phyloP scores from a whole-genome alignment of 306 rosid genomes.

The Cicer chorassanicum region DNA sequence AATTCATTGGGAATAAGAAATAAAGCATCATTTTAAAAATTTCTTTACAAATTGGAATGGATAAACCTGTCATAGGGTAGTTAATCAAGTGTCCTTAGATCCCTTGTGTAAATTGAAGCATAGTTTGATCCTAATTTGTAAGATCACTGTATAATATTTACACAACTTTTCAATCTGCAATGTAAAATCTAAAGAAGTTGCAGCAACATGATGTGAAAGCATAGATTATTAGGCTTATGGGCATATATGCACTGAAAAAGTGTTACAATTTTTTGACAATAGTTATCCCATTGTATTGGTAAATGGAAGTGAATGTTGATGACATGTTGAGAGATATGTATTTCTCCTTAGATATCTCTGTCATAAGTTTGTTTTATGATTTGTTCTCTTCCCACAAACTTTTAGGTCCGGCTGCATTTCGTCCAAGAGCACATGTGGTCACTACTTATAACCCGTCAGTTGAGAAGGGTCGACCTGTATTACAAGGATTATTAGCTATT shows the following conservation, averaged over 20 bases:
- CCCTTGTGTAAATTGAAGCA: slow-evolving; percentile 11
- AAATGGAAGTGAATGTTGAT: slow-evolving; percentile 35
- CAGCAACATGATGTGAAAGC: slow-evolving; percentile 20
- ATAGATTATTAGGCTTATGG: slow-evolving; percentile 26
- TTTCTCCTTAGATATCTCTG: slow-evolving; percentile 33
- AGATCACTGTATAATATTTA: slow-evolving; percentile 7
- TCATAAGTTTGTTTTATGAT: slow-evolving; percentile 24
- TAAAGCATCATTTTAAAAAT: background rate
- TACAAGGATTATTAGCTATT: slow-evolving; percentile 95
- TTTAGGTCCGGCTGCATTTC: slow-evolving; percentile 99
- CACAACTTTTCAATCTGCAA: slow-evolving; percentile 33
- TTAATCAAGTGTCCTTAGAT: slow-evolving; percentile 6
- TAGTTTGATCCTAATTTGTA: slow-evolving; percentile 26
- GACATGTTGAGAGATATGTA: slow-evolving; percentile 31
- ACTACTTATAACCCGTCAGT: slow-evolving; percentile 73
- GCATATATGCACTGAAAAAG: slow-evolving; percentile 17
- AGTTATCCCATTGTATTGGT: background rate
- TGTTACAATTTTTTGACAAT: background rate
- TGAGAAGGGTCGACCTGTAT: slow-evolving; percentile 97
- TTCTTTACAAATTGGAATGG: background rate
- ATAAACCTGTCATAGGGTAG: slow-evolving; percentile 26
- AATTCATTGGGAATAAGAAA: slow-evolving; percentile 29
- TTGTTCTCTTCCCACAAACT: slow-evolving; percentile 45
- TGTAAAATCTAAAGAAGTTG: slow-evolving; percentile 33
- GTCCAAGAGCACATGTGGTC: slow-evolving; percentile 91